Percentiles rank a stretch among this genome's conserved stretches.
These are phyloP conservation scores for Ascochyta fabae DNA, from an alignment of 2,329 filamentous ascomycete genomes.

Conservation along the genomic window DNA sequence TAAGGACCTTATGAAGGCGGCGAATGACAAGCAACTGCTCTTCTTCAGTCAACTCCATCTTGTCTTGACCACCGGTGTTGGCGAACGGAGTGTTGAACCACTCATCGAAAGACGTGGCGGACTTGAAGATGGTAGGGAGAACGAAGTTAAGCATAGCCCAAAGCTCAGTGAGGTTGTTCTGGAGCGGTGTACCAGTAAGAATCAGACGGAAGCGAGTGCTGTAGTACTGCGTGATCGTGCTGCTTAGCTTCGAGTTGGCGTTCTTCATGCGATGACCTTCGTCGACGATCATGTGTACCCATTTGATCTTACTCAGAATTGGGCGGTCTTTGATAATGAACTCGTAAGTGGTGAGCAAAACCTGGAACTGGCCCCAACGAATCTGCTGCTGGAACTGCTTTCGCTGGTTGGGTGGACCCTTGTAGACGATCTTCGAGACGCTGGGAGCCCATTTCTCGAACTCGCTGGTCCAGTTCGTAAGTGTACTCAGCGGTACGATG, in stretches of 20 bases:
- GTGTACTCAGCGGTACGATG: constrained; percentile 93
- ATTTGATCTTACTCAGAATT: constrained; percentile 96
- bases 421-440: constrained; percentile 89
- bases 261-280: constrained; percentile 99
- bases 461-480: constrained; percentile 98
- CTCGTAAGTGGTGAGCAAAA: constrained; percentile 95
- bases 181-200: constrained; percentile 93
- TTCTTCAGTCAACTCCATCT: constrained; percentile 99
- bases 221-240: constrained; percentile 94
- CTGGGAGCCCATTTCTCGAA: constrained; percentile 99
- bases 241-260: constrained; percentile 91
- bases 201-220: constrained; percentile 93
- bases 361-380: constrained; percentile 93
- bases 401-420: constrained; percentile 85
- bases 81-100: constrained; percentile 99
- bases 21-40: constrained; percentile 98
- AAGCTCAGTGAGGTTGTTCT: constrained; percentile 94
- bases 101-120: constrained; percentile 97
- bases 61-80: constrained; percentile 96
- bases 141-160: constrained; percentile 99
- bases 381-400: constrained; percentile 94
- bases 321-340: constrained; percentile 99
- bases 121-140: constrained; percentile 98
- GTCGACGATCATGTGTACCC: constrained; percentile 99
- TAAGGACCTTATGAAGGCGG: constrained; percentile 95